phyloP scores from a whole-genome alignment of 495 filamentous ascomycete genomes.

The Xylaria intraflava region DNA sequence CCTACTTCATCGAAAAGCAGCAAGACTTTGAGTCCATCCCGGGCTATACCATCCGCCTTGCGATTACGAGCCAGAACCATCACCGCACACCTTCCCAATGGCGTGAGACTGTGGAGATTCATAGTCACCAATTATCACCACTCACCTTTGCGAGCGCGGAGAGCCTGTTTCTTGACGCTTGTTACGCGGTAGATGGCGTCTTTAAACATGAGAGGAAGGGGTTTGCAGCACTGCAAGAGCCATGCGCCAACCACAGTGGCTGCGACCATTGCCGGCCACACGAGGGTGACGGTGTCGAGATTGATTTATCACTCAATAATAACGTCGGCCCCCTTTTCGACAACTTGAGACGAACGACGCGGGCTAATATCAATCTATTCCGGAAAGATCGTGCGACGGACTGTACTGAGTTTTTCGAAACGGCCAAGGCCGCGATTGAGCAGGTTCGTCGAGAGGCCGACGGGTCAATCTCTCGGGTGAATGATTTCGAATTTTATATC shows the following conservation, averaged over 20 bases:
- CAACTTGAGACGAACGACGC: slow-evolving; percentile 29
- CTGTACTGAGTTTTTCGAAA: slow-evolving; percentile 31
- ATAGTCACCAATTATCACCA: slow-evolving; percentile 35
- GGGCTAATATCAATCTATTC: slow-evolving; percentile 34
- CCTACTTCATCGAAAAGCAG: slow-evolving; percentile 34
- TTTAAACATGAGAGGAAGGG: slow-evolving; percentile 30
- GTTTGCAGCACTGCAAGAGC: slow-evolving; percentile 23
- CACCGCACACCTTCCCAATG: slow-evolving; percentile 24
- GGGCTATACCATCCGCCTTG: slow-evolving; percentile 37
- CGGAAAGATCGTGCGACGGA: slow-evolving; percentile 27
- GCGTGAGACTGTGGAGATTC: slow-evolving; percentile 26
- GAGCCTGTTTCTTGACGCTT: slow-evolving; percentile 31
- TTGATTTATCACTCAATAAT: slow-evolving; percentile 35
- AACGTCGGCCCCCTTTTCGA: slow-evolving; percentile 34
- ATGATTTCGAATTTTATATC: slow-evolving; percentile 39
- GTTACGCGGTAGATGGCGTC: slow-evolving; percentile 30
- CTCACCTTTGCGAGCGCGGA: slow-evolving; percentile 35
- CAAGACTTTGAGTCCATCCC: slow-evolving; percentile 39
- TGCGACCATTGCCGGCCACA: slow-evolving; percentile 25
- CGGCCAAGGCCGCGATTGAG: slow-evolving; percentile 23
- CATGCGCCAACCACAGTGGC: slow-evolving; percentile 18
- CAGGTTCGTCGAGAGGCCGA: slow-evolving; percentile 28
- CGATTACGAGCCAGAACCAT: slow-evolving; percentile 33
- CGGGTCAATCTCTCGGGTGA: slow-evolving; percentile 23
- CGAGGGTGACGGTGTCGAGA: slow-evolving; percentile 30